These are phyloP conservation scores for Cyamopsis tetragonoloba DNA, from an alignment of 306 rosid genomes.

Conservation along the genomic window DNA sequence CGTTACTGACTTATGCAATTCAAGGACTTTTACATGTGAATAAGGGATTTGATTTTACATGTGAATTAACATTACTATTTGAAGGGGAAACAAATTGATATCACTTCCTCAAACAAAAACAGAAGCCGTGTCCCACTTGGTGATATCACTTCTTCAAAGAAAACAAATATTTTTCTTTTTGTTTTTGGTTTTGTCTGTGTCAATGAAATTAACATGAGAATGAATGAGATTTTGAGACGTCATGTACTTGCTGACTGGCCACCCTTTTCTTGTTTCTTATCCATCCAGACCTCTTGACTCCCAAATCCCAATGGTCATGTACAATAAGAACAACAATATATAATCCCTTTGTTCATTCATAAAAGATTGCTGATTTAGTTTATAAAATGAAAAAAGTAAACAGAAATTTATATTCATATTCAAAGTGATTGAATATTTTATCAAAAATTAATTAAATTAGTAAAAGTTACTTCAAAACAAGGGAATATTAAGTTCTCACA, in stretches of 20 bases:
- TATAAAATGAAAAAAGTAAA: too few relatives aligned
- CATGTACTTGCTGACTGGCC: not conserved
- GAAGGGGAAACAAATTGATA: not conserved
- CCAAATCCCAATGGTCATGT: too few relatives aligned
- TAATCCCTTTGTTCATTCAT: not conserved
- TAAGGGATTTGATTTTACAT: not conserved
- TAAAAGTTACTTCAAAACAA: too few relatives aligned
- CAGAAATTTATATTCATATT: too few relatives aligned
- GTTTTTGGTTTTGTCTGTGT: not conserved
- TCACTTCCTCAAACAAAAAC: not conserved
- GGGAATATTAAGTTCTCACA: too few relatives aligned
- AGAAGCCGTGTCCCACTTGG: too few relatives aligned
- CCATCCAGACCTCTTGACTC: not conserved
- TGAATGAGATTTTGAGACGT: not conserved
- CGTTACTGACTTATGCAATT: not conserved
- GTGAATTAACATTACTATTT: not conserved
- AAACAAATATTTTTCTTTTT: not conserved
- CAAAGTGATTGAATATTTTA: too few relatives aligned
- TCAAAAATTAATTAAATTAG: too few relatives aligned
- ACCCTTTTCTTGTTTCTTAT: not conserved
- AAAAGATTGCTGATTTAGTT: too few relatives aligned
- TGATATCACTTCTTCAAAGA: not conserved
- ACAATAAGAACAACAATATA: not conserved
- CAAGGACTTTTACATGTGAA: not conserved
- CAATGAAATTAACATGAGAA: conserved; percentile 5